Evolutionary conservation across 768 basidiomycete genomes (phyloP), one percentile per base, ranked within the genome.

Genomic region (Mycena galericulata): DNA sequence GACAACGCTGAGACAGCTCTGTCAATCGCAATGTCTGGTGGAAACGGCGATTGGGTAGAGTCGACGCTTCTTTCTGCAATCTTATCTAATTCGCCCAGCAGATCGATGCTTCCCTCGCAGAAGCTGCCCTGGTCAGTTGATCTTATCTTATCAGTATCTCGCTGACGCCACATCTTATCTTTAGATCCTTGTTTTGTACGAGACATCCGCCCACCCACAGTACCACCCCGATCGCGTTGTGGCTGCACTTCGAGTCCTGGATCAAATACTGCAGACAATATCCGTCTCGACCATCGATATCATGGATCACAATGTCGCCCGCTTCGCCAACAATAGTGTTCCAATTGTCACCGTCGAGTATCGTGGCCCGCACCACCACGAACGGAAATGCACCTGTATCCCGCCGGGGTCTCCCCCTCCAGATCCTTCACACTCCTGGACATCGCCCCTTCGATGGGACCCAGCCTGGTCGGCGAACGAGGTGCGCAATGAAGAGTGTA

Each of bases 161-260:
- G 24, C 15, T 60, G 27, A 60, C 46, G 46, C 46, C 34, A 49
- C 58, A 53, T 27, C 20, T 27, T 18, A 30, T 41, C 69, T n/a
- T 5, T 67, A 92, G 92, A 88, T 95, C 54, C 83, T 94, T 11
- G 90, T 93, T 7, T 80, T 95, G 3, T 95, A 92, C 72, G 93
- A 95, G 76, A 86, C 88, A 0, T 94, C 91, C 1, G 86, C 90
- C 6, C 91, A 94, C 67, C 92, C 92, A 8, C 81, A 86, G 46
- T 86, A 93, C 74, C 85, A 84, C 24, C 81, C 86, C 5, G 84
- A 87, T 24, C 85, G 89, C 17, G 85, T 88, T 14, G 80, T 82
- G 24, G 78, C 78, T 22, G 83, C 92, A 0, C 80, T 95, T 12
- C 75, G 86, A 43, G 81, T 85, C 26, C 82, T 94, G 34, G 93